phyloP scores from a whole-genome alignment of 2,329 filamentous ascomycete species.

The Lithohypha guttulata region DNA sequence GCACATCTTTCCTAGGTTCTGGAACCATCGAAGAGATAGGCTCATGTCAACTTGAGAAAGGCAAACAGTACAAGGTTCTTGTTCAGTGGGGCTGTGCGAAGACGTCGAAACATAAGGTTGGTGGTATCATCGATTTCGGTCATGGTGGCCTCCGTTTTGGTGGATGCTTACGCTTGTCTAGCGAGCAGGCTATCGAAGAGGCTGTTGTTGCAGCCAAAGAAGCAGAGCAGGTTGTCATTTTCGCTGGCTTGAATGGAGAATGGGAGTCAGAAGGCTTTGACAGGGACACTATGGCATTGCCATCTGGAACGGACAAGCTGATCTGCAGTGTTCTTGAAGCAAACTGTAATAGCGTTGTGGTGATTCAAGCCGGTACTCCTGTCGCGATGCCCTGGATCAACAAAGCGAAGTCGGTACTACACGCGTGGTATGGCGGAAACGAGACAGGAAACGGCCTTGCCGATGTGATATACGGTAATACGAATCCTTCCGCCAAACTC shows the following conservation, averaged over 20 bases:
- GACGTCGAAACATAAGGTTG: slow-evolving; percentile 45
- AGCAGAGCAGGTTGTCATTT: slow-evolving; percentile 65
- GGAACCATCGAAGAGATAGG: slow-evolving; percentile 54
- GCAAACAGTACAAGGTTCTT: slow-evolving; percentile 47
- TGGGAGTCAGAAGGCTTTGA: slow-evolving; percentile 68
- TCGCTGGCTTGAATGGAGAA: slow-evolving; percentile 64
- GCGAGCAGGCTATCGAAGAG: slow-evolving; percentile 51
- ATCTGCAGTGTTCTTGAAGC: slow-evolving; percentile 51
- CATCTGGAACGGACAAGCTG: slow-evolving; percentile 39
- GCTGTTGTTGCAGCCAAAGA: slow-evolving; percentile 57
- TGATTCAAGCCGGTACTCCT: slow-evolving; percentile 67
- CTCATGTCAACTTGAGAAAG: slow-evolving; percentile 46
- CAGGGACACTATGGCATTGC: slow-evolving; percentile 45
- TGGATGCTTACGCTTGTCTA: slow-evolving; percentile 47
- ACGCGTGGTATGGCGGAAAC: slow-evolving; percentile 76
- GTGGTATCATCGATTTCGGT: slow-evolving; percentile 41
- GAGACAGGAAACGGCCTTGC: slow-evolving; percentile 71
- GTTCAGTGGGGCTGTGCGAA: slow-evolving; percentile 51
- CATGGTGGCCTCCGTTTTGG: slow-evolving; percentile 52
- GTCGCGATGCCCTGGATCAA: slow-evolving; percentile 39
- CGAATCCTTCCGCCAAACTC: slow-evolving; percentile 63
- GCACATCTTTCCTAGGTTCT: slow-evolving; percentile 53
- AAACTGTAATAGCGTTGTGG: slow-evolving; percentile 59
- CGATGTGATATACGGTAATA: slow-evolving; percentile 62
- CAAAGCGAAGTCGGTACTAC: slow-evolving; percentile 46